Percentiles rank a stretch among this genome's conserved stretches.
Evolutionary conservation across 164 flowering plant genomes (phyloP).

Genomic region (Cinnamomum chago): DNA sequence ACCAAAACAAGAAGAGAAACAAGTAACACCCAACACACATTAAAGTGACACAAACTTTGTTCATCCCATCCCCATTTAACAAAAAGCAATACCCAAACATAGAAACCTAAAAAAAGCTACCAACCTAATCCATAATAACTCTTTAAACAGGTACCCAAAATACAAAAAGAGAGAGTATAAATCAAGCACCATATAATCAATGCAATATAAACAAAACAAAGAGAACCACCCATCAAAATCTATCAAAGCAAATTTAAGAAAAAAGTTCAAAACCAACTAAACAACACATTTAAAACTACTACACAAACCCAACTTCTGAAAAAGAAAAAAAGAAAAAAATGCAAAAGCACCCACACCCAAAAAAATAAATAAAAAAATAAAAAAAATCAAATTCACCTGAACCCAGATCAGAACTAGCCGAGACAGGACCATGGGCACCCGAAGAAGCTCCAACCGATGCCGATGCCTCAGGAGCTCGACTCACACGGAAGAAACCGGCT

Average conservation of each 20-base stretch:
- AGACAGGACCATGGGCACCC: slow-evolving; percentile 12
- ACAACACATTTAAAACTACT: neutral
- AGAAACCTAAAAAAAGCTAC: neutral
- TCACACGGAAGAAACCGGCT: neutral
- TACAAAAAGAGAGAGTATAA: neutral
- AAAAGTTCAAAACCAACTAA: neutral
- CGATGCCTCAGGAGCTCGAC: slow-evolving; percentile 3
- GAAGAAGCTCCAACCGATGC: slow-evolving; percentile 14
- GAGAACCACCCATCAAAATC: neutral
- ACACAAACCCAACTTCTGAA: neutral
- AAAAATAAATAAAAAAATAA: neutral
- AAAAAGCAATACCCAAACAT: neutral
- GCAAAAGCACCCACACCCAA: neutral
- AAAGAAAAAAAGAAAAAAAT: neutral
- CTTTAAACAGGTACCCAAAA: neutral
- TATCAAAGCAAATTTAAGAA: no score
- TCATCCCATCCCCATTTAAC: neutral
- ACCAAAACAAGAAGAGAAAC: neutral
- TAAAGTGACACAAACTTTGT: neutral
- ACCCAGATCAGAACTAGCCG: slow-evolving; percentile 19
- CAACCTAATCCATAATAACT: neutral
- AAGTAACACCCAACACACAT: neutral
- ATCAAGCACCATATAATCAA: neutral
- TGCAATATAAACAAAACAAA: neutral
- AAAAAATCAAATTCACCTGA: slow-evolving; percentile 5